Base-by-base conservation (phyloP, 306 rosid genomes). In the Spatholobus suberectus region DNA sequence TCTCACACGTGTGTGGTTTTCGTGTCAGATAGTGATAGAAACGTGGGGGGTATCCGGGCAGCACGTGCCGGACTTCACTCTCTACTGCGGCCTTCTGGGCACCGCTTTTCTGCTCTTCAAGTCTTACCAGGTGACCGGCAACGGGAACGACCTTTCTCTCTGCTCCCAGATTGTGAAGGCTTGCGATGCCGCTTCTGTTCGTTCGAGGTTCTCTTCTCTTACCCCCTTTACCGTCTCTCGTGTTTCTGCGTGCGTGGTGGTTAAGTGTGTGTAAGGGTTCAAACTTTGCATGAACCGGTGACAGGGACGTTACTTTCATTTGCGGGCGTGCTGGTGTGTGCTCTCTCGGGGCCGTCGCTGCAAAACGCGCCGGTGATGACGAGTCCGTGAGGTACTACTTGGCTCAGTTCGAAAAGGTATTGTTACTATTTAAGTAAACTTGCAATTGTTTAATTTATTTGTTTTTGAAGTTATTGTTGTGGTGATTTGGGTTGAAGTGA, bases 301-400 rank as follows among this genome's bases (percentile, higher is more conserved):
- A 49, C 79, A 93, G 96, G 89, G 92, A 87, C 59, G 93, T 87
- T 11, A 88, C 90, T 32, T 91, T 93, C 49, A 78, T 93, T 47
- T 91, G 94, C 73, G 97, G 97, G 57, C 93, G 94, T 63, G 93
- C 91, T 34, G 94, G 96, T 69, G 89, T 93, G 58, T 91, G 92
- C 58, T 91, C 92, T 37, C 90, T 93, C 83, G 97, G 96, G 6
- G 97, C 94, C 70, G 96, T 91, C 35, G 84, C 73, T 57, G 96
- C 94, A 8, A 93, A 91, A 75, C 84, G 77, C 61, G 77, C 21
- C 1, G 89, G 91, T 5, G 91, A 91, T 80, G 73, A 74, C 51
- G 85, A 75, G 62, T 87, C 83, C 55, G 75, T 90, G 46, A 77
- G 62, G 21, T 83, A 90, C 88, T 86, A 90, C 85, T 20, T 93